A percentile compares a stretch with the other conserved stretches of the same genome.
Conservation (phyloP, 441 rosid species). For the Gossypium davidsonii region DNA sequence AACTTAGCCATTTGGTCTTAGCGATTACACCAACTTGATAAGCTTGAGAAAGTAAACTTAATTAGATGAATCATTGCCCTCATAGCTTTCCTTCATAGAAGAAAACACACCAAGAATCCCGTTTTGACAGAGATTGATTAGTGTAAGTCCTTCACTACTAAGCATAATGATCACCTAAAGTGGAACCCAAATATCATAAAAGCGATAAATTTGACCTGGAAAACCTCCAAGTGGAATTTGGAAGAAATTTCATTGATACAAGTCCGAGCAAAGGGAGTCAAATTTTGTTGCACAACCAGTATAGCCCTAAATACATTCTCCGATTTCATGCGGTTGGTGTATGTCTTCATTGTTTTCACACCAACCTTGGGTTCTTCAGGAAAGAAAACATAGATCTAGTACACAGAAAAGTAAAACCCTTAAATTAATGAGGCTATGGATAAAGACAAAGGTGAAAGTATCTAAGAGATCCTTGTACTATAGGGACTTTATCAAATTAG, state of each 20-base stretch:
- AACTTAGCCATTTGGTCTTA: neutral
- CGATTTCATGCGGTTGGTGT: conserved; percentile 71
- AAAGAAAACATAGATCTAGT: conserved; percentile 79
- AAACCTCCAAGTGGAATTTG: conserved; percentile 77
- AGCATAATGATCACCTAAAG: neutral
- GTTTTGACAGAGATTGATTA: neutral
- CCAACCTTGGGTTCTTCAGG: conserved; percentile 91
- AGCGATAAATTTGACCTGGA: conserved; percentile 50
- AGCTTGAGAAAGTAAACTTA: neutral
- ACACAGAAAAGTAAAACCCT: neutral
- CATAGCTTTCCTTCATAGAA: neutral
- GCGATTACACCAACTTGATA: neutral
- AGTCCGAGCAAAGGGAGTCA: conserved; percentile 85
- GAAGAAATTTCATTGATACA: conserved; percentile 62
- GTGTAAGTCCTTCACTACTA: neutral
- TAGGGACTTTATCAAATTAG: no score
- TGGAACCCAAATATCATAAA: neutral
- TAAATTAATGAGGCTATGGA: neutral
- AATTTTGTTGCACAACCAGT: conserved; percentile 71
- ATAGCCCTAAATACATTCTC: conserved; percentile 78
- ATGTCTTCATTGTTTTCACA: conserved; percentile 85
- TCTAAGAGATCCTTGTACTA: no score
- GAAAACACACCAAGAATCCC: neutral
- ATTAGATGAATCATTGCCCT: neutral
- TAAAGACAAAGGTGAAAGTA: no score